Evolutionary conservation across 495 filamentous ascomycete species (phyloP).

Genomic region (Saxophila tyrrhenica): DNA sequence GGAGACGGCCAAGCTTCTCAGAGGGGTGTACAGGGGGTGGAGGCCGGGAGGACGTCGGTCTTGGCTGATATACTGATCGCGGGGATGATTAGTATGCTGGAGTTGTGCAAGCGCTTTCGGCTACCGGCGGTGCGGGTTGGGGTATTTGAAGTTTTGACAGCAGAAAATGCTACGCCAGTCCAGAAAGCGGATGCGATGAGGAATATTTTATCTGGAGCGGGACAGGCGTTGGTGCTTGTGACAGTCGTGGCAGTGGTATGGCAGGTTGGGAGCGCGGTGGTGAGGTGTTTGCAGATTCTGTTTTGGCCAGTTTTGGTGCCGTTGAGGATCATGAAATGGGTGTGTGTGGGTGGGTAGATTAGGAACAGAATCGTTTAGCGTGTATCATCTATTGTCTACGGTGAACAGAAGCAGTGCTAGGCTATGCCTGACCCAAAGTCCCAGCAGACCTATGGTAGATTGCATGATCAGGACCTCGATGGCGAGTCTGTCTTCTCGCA

Average conservation of each 20-base stretch:
- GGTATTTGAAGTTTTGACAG: neutral
- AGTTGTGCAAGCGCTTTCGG: neutral
- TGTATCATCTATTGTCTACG: constrained; percentile 53
- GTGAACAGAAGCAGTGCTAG: constrained; percentile 76
- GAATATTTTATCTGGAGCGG: neutral
- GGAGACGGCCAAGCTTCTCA: neutral
- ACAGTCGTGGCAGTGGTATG: neutral
- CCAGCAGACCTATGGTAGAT: constrained; percentile 58
- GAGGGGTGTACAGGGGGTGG: neutral
- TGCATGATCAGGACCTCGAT: constrained; percentile 67
- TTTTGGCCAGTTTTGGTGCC: constrained; percentile 11
- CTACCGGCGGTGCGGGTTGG: neutral
- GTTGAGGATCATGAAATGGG: constrained; percentile 6
- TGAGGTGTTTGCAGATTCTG: constrained; percentile 1
- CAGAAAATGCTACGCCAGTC: constrained; percentile 3
- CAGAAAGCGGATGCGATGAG: constrained; percentile 6
- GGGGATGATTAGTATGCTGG: neutral
- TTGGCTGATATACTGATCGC: neutral
- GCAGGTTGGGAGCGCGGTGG: constrained; percentile 2
- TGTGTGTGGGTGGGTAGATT: neutral
- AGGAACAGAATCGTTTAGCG: too few relatives aligned
- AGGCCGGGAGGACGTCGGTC: neutral
- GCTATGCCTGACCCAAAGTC: constrained; percentile 73
- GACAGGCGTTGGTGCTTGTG: constrained; percentile 1
- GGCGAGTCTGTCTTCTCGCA: constrained; percentile 75